Base-by-base conservation (phyloP, 768 basidiomycete species). In the Psilocybe tampanensis region DNA sequence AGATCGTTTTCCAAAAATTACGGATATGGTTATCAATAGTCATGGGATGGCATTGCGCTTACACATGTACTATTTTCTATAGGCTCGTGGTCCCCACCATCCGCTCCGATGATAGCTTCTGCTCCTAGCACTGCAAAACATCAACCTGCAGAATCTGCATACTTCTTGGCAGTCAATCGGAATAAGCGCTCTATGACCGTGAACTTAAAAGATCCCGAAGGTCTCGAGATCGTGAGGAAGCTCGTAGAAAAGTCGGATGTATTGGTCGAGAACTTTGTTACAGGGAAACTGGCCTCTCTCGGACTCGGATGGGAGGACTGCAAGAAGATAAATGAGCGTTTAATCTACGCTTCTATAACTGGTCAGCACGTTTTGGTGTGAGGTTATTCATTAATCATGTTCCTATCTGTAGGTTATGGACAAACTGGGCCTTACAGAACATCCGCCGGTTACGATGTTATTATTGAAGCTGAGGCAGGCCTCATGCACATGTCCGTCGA, bases 261-360 rank as follows among this genome's bases (percentile, higher is more conserved):
- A 15, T 77, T 98, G 13, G 93, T 96, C 0, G 94, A 96, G 74
- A 96, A 96, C 67, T 95, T 87, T 60, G 73, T 93, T 34, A 78
- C 90, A 7, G 92, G 95, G 2, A 97, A 97, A 69, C 82, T 98
- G 17, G 86, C 84, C 7, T 82, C 83, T 47, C 81, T 94, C 75
- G 94, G 95, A 0, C 81, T 98, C 18, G 93, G 92, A 5, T 97
- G 85, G 77, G 88, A 94, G 60, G 86, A 90, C 54, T 92, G 92
- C 68, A 76, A 75, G 55, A 80, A 81, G 66, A 78, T 95, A 49
- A 98, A 97, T 64, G 86, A 88, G 4, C 73, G 80, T 22, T 75
- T 98, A 44, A 88, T 98, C 22, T 98, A 98, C 67, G 85, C 93
- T 42, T 93, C 90, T 13, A 88, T 98, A 59, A 93, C 93, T 13